These are phyloP conservation scores for Aureobasidium sp. DNA, from an alignment of 2,329 filamentous ascomycete species.

Conservation along the genomic window DNA sequence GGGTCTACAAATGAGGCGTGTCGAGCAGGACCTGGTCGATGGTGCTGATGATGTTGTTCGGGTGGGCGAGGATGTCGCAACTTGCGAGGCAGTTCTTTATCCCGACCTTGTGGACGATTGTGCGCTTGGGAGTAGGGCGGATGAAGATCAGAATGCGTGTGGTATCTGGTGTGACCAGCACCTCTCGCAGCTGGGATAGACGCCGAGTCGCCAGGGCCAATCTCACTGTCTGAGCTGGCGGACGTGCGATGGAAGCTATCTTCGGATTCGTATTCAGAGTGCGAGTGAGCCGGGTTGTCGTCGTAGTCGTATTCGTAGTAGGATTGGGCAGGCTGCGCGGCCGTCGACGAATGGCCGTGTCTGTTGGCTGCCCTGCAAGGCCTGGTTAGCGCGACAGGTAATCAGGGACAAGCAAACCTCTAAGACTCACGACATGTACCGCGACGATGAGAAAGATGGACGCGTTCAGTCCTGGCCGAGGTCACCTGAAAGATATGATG, in stretches of 20 bases:
- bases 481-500: neutral
- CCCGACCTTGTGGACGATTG: neutral
- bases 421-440: slow-evolving; percentile 17
- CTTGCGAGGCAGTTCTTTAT: slow-evolving; percentile 19
- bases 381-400: neutral
- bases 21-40: slow-evolving; percentile 21
- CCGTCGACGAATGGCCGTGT: slow-evolving; percentile 12
- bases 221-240: slow-evolving; percentile 24
- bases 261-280: neutral
- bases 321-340: slow-evolving; percentile 4
- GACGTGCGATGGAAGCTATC: neutral
- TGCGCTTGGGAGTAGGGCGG: slow-evolving; percentile 17
- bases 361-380: slow-evolving; percentile 4
- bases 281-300: neutral
- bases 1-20: slow-evolving; percentile 23
- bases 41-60: slow-evolving; percentile 21
- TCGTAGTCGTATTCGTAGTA: neutral
- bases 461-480: neutral
- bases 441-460: neutral
- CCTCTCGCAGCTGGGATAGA: slow-evolving; percentile 33
- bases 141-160: slow-evolving; percentile 30
- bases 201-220: slow-evolving; percentile 45
- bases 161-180: slow-evolving; percentile 26
- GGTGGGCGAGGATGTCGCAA: slow-evolving; percentile 19
- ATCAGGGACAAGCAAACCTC: neutral